phyloP scores from a whole-genome alignment of 345 rosid species.

The Melaleuca quinquenervia region DNA sequence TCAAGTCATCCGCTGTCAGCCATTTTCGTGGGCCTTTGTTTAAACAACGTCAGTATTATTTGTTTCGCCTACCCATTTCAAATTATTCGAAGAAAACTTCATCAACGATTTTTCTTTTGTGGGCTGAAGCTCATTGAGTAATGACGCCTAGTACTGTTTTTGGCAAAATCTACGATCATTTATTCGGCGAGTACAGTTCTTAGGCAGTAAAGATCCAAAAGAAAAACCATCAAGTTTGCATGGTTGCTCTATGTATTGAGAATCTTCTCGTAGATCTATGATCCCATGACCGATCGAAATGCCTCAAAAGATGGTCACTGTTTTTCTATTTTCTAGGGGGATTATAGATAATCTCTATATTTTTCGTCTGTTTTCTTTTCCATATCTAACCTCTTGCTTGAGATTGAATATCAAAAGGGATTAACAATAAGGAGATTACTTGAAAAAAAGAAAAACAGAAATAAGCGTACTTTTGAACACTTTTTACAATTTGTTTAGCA shows the following conservation, averaged over 20 bases:
- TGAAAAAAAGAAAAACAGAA: neutral
- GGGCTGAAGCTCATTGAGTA: neutral
- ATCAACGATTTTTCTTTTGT: neutral
- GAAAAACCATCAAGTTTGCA: neutral
- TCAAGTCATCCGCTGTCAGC: neutral
- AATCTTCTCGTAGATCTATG: neutral
- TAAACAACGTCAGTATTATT: neutral
- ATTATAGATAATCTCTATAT: neutral
- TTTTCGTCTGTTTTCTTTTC: neutral
- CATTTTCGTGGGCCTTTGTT: neutral
- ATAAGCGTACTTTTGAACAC: neutral
- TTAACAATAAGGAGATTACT: neutral
- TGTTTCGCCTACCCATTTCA: neutral
- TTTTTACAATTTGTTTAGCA: neutral
- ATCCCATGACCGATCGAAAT: neutral
- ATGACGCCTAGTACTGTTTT: neutral
- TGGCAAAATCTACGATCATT: neutral
- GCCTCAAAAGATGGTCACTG: neutral
- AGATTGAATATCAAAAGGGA: neutral
- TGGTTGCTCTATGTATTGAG: neutral
- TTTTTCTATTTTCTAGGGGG: neutral
- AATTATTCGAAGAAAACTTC: neutral
- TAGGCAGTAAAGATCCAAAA: neutral
- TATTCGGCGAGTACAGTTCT: neutral
- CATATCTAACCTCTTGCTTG: neutral